Conservation (phyloP, 768 basidiomycete genomes). For the Glaciozyma martinii region DNA sequence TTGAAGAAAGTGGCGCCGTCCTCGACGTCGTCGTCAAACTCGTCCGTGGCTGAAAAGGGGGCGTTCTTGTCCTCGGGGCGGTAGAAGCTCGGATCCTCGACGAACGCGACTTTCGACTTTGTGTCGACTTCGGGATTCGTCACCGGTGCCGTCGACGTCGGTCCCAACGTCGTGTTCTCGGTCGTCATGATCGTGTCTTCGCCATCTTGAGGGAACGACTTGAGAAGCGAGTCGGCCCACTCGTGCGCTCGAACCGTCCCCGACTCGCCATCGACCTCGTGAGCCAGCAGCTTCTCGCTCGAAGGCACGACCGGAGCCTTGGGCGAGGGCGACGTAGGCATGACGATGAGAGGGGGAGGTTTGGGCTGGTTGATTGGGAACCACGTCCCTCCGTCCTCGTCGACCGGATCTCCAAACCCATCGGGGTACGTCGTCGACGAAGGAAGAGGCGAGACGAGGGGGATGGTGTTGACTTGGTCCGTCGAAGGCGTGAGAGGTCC, state of each 20-base stretch:
- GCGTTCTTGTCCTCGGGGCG: not conserved
- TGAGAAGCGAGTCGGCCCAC: not conserved
- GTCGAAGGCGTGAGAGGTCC: slow-evolving; percentile 15
- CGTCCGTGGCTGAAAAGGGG: not conserved
- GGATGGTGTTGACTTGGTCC: not conserved
- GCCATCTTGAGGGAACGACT: not conserved
- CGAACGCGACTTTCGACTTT: not conserved
- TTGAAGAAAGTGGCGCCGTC: slow-evolving; percentile 26
- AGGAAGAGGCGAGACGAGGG: not conserved
- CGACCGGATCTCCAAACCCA: slow-evolving; percentile 21
- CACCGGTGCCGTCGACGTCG: not conserved
- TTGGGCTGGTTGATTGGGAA: slow-evolving; percentile 12
- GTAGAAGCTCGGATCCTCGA: not conserved
- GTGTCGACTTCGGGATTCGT: not conserved
- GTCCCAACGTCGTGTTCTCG: not conserved
- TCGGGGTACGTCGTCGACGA: not conserved
- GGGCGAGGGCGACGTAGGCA: too few relatives aligned
- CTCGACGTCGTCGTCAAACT: slow-evolving; percentile 28
- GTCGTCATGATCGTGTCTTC: not conserved
- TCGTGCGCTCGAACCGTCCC: not conserved
- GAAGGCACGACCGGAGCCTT: too few relatives aligned
- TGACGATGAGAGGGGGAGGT: not conserved
- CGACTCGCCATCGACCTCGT: not conserved
- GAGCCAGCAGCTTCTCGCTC: not conserved
- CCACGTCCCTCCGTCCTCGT: slow-evolving; percentile 22